These are phyloP conservation scores for Cryphonectria parasitica DNA, from an alignment of 2,329 filamentous ascomycete genomes.

Conservation along the genomic window DNA sequence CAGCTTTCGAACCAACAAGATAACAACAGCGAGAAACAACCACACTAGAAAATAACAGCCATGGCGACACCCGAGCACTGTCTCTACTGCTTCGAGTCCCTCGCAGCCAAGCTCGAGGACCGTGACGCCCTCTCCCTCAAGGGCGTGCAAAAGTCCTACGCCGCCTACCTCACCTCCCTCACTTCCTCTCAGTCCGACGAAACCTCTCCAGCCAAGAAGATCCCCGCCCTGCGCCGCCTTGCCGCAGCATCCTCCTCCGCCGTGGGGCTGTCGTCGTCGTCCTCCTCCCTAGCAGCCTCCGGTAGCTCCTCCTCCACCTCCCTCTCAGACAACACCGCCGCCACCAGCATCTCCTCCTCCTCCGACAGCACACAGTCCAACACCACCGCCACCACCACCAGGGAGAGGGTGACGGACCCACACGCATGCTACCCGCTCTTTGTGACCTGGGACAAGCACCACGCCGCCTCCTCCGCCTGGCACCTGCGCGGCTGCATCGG, in stretches of 20 bases:
- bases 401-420: constrained; percentile 36
- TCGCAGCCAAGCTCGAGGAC: constrained; percentile 74
- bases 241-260: constrained; percentile 36
- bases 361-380: constrained; percentile 35
- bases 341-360: constrained; percentile 40
- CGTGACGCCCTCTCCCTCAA: constrained; percentile 69
- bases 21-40: neutral
- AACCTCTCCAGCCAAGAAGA: constrained; percentile 37
- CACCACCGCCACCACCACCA: constrained; percentile 37
- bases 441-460: constrained; percentile 84
- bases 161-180: constrained; percentile 42
- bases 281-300: constrained; percentile 38
- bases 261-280: neutral
- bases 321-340: constrained; percentile 36
- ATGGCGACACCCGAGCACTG: constrained; percentile 91
- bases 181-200: constrained; percentile 17
- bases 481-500: constrained; percentile 92
- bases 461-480: constrained; percentile 59
- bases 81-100: constrained; percentile 88
- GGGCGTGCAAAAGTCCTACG: constrained; percentile 70
- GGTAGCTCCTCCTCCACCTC: constrained; percentile 39
- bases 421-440: constrained; percentile 73
- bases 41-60: constrained; percentile 20
- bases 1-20: neutral
- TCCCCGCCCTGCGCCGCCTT: constrained; percentile 49